Evolutionary conservation across 306 rosid genomes (phyloP).

Genomic region (Canavalia gladiata): DNA sequence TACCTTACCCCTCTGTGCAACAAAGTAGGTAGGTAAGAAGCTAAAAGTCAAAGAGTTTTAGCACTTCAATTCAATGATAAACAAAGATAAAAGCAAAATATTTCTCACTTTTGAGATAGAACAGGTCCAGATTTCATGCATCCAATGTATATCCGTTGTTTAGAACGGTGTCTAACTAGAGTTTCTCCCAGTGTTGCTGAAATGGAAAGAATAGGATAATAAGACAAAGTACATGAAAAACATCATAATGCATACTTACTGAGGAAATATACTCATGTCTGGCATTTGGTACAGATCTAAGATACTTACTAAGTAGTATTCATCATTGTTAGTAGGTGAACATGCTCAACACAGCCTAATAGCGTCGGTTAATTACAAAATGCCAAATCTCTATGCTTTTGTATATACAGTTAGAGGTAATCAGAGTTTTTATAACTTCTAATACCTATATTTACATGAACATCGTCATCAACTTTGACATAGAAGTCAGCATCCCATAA

Average conservation of each 20-base stretch:
- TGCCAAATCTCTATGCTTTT: conserved; percentile 23
- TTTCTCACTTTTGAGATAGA: conserved; percentile 79
- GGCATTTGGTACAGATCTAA: conserved; percentile 11
- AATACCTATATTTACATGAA: conserved; percentile 96
- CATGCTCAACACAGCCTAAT: conserved; percentile 22
- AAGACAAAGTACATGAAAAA: conserved; percentile 1
- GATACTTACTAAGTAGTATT: conserved; percentile 32
- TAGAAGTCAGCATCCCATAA: conserved; percentile 99
- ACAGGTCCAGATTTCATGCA: conserved; percentile 99
- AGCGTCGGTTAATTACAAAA: conserved; percentile 6
- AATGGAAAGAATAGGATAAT: conserved; percentile 40
- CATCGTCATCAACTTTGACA: conserved; percentile 97
- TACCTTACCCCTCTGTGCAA: conserved; percentile 93
- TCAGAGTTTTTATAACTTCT: conserved; percentile 20
- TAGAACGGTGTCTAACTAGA: conserved; percentile 84
- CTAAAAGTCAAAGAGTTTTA: conserved; percentile 28
- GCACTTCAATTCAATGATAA: conserved; percentile 21
- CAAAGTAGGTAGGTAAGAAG: conserved; percentile 50
- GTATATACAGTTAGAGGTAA: not conserved
- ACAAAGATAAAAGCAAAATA: not conserved
- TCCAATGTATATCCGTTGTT: conserved; percentile 82
- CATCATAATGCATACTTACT: not conserved
- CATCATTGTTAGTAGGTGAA: conserved; percentile 14
- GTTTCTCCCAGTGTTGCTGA: conserved; percentile 98
- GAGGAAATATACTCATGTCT: conserved; percentile 25